Evolutionary conservation across 2,329 filamentous ascomycete genomes (phyloP), one percentile per base, ranked within the genome.

Genomic region (Apiospora saccharicola): DNA sequence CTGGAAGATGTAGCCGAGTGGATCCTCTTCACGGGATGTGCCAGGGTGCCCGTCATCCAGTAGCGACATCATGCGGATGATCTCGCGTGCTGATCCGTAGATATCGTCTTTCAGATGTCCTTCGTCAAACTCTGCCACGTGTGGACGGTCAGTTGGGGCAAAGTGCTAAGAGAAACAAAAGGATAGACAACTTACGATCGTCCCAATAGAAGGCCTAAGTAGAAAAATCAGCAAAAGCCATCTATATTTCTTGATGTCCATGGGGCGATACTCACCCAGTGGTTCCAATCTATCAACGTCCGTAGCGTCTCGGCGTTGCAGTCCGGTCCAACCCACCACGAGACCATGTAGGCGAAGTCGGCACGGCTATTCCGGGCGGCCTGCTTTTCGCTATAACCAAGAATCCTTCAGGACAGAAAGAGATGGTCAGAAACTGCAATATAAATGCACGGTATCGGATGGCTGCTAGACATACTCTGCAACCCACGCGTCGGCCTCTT

Each of bases 1-100:
- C 69, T 80, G 79, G 68, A 81, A 79, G 6, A 78, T 75, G 67
- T 78, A 74, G 26, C 77, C 72, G 10, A 81, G 74, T 19, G 75
- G 74, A 26, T 76, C 69, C 47, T 75, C 69, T 43, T 77, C 75
- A 5, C 47, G 70, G 69, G 76, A 72, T 7, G 78, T 73, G 4
- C 68, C 67, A 13, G 79, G 75, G 51, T 79, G 72, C 24, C 74
- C 71, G 47, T 74, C 72, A 19, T 77, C 75, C 30, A 81, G 70
- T 3, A 78, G 71, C 1, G 75, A 72, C 14, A 76, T 68, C 19
- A 75, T 77, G 34, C 73, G 67, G 19, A 76, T 70, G 34, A 79
- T 77, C 67, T 77, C 75, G 7, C 73, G 68, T 13, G 77, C 73
- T 1, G 80, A 78, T 19, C 72, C 71, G 5, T 71, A 68, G 3